phyloP scores from a whole-genome alignment of 352 stramenopile genomes.

The Phytopythium mirpurense region DNA sequence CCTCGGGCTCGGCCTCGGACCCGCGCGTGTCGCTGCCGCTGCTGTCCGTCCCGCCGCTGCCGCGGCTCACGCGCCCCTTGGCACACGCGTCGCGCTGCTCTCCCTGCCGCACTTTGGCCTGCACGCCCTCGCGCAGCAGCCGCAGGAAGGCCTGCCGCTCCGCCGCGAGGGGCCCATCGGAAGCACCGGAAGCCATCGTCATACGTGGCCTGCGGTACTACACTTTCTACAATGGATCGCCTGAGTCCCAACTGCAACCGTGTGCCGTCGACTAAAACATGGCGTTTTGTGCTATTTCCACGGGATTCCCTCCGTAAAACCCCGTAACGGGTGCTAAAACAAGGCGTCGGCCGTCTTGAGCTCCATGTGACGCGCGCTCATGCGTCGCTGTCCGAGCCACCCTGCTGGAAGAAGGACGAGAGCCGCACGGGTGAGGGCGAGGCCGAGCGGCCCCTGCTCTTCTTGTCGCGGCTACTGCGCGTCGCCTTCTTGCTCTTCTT shows the following conservation, averaged over 20 bases:
- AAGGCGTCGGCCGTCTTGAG: no score
- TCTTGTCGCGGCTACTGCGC: conserved; percentile 26
- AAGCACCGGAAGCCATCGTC: background rate
- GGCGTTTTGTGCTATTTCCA: no score
- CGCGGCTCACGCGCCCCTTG: background rate
- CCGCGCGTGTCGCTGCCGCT: background rate
- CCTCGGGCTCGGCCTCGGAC: background rate
- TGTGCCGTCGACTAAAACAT: no score
- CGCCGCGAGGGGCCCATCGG: background rate
- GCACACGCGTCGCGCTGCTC: conserved; percentile 1
- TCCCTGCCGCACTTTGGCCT: conserved; percentile 37
- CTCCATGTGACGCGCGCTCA: no score
- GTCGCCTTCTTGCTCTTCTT: conserved; percentile 40
- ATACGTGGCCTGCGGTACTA: no score
- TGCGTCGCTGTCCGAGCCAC: conserved; percentile 12
- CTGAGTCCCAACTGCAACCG: no score
- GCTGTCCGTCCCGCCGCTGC: conserved; percentile 1
- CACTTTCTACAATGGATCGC: no score
- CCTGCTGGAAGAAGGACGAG: conserved; percentile 89
- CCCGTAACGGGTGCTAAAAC: no score
- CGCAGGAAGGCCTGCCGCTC: conserved; percentile 33
- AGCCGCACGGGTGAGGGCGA: conserved; percentile 73
- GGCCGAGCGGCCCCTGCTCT: conserved; percentile 19
- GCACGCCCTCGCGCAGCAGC: conserved; percentile 58
- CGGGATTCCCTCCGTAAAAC: no score